Base-by-base conservation (phyloP, 805 yeast species). In the Candida tallmaniae region DNA sequence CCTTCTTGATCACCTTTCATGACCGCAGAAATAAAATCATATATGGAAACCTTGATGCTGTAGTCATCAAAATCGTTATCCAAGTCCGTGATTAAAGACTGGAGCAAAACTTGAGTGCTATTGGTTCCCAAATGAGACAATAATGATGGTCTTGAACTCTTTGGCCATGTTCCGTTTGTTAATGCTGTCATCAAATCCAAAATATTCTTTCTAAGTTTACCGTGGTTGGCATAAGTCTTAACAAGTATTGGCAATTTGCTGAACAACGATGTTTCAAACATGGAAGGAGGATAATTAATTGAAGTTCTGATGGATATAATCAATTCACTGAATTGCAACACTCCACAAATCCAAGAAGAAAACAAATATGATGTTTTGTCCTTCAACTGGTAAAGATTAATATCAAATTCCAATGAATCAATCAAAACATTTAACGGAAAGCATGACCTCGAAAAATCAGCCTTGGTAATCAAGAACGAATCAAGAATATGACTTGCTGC, bases 1-100 rank as follows among this genome's bases (percentile, higher is more conserved):
- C 93, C 94, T 52, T 83, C 85, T 53, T 84, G 93, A 29, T 76
- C 74, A 4, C 85, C 82, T 38, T 72, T 76, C 73, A 83, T 69
- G 3, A 82, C 76, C 0, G 84, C 68, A 16, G 86, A 70, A 34
- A 84, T 73, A 40, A 84, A 80, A 36, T 73, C 76, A 50, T 78
- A 81, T 10, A 81, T 53, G 6, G 73, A 60, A 21, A 76, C 70
- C 40, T 76, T 74, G 29, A 79, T 58, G n/a, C 56, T 54, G 39
- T 68, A 68, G 42, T 72, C 74, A 35, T 74, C 78, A 41, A 78
- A 63, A 0, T 74, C 63, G 42, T 73, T 75, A 19, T 73, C 70
- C 46, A 88, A 62, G 45, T 85, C 88, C 0, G 68, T 44, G 0
- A 78, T 71, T 19, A 90, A 54, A 1, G 81, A 70, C n/a, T 68